Evolutionary conservation across 1,139 yeast species (phyloP).

Genomic region (Sugiyamaella pinicola): DNA sequence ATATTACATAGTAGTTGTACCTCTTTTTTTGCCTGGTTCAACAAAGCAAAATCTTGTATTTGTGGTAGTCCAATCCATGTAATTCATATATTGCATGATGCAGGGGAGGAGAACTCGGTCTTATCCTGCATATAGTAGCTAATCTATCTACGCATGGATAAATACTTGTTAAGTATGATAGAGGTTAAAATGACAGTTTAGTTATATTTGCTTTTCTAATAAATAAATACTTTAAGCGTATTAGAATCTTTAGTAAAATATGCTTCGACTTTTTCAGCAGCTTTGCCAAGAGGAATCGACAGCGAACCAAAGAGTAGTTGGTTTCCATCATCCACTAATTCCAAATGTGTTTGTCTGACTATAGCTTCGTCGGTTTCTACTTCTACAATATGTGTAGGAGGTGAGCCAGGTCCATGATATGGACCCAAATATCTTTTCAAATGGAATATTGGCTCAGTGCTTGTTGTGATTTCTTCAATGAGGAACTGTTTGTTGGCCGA

Average conservation of each 20-base stretch:
- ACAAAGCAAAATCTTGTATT: too few species aligned
- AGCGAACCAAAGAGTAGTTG: conserved; percentile 14
- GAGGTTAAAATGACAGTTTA: too few species aligned
- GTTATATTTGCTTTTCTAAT: conserved; percentile 8
- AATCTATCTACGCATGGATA: too few species aligned
- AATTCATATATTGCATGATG: too few species aligned
- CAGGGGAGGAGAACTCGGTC: too few species aligned
- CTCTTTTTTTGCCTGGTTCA: too few species aligned
- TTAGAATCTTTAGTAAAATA: conserved; percentile 29
- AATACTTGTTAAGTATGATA: too few species aligned
- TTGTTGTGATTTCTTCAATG: conserved; percentile 9
- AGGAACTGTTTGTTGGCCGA: background rate
- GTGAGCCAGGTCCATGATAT: conserved; percentile 29
- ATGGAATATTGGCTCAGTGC: conserved; percentile 1
- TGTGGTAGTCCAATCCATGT: too few species aligned
- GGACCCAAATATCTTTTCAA: conserved; percentile 26
- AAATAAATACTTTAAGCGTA: conserved; percentile 35
- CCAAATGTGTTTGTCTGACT: background rate
- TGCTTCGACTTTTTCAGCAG: conserved; percentile 27
- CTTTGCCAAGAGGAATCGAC: conserved; percentile 18
- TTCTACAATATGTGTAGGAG: conserved; percentile 33
- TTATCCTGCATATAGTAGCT: too few species aligned
- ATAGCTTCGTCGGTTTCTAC: conserved; percentile 22
- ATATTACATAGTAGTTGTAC: too few species aligned
- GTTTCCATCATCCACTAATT: background rate